A percentile compares a stretch with the other conserved stretches of the same genome.
phyloP scores from a whole-genome alignment of 2,329 filamentous ascomycete species.

The Corinectria fuckeliana region DNA sequence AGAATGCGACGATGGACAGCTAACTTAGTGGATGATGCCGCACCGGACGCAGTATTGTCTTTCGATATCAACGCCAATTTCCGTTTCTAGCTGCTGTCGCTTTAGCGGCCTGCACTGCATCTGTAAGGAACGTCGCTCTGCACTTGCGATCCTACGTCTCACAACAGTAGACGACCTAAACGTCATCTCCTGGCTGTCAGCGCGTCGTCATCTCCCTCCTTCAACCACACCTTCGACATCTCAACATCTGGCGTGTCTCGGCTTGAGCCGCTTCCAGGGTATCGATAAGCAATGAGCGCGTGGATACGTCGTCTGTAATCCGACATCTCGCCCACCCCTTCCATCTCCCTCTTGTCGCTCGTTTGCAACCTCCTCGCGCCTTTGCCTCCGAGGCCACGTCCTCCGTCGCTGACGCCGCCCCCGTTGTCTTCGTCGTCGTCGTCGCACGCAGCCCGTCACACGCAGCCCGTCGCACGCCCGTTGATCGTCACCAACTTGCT shows the following conservation, averaged over 20 bases:
- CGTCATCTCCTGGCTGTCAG: background rate
- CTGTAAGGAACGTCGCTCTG: background rate
- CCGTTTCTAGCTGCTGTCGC: background rate
- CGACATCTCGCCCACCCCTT: no score
- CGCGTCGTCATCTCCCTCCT: constrained; percentile 2
- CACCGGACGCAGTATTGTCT: background rate
- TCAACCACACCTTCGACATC: background rate
- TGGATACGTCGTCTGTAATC: constrained; percentile 12
- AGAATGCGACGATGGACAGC: constrained; percentile 10
- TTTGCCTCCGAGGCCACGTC: constrained; percentile 5
- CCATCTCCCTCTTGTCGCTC: constrained; percentile 21
- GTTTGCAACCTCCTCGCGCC: constrained; percentile 15
- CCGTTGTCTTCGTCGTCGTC: background rate
- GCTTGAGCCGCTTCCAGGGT: constrained; percentile 21
- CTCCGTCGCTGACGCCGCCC: background rate
- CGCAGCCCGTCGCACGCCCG: background rate
- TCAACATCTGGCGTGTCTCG: constrained; percentile 5
- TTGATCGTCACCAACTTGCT: background rate
- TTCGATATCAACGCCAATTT: background rate
- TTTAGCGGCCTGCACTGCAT: background rate
- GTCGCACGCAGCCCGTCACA: background rate
- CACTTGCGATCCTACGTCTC: background rate
- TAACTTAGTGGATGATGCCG: no score
- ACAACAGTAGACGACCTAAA: background rate
- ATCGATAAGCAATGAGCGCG: constrained; percentile 31